Evolutionary conservation across 2,329 filamentous ascomycete species (phyloP).

Genomic region (Fusarium sp.): DNA sequence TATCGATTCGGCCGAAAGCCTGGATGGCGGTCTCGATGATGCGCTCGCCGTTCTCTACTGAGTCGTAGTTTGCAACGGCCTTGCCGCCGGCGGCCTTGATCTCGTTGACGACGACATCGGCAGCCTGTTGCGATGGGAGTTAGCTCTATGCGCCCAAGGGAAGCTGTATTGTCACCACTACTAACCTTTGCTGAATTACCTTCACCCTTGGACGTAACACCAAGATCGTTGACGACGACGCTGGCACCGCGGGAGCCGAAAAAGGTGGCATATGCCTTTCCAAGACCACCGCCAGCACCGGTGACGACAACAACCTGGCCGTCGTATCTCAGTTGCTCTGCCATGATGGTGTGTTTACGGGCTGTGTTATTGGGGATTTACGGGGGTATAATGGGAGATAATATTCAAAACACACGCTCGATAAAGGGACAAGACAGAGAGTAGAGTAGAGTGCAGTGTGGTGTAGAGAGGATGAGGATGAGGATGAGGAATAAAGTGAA

Average conservation of each 20-base stretch:
- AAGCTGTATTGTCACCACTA: neutral
- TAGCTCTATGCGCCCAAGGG: constrained; percentile 32
- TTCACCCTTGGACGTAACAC: constrained; percentile 93
- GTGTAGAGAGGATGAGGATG: neutral
- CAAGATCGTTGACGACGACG: constrained; percentile 97
- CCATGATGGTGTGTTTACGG: constrained; percentile 64
- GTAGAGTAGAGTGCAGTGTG: neutral
- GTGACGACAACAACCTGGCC: constrained; percentile 88
- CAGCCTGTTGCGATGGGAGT: constrained; percentile 69
- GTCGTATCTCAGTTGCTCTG: constrained; percentile 81
- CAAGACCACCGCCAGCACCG: constrained; percentile 83
- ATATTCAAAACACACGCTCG: constrained; percentile 26
- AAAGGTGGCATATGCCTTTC: constrained; percentile 88
- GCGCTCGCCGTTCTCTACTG: constrained; percentile 90
- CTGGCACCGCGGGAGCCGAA: constrained; percentile 93
- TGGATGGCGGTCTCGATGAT: constrained; percentile 93
- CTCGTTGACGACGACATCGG: constrained; percentile 86
- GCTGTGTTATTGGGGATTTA: constrained; percentile 19
- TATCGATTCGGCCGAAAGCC: constrained; percentile 87
- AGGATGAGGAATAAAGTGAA: constrained; percentile 9
- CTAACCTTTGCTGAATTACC: constrained; percentile 87
- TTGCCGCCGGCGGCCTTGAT: constrained; percentile 92
- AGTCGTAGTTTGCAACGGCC: constrained; percentile 97
- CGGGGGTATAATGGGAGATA: constrained; percentile 30
- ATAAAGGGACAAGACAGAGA: constrained; percentile 29